Conservation (phyloP, 352 stramenopile species). For the Globisporangium viniferum region DNA sequence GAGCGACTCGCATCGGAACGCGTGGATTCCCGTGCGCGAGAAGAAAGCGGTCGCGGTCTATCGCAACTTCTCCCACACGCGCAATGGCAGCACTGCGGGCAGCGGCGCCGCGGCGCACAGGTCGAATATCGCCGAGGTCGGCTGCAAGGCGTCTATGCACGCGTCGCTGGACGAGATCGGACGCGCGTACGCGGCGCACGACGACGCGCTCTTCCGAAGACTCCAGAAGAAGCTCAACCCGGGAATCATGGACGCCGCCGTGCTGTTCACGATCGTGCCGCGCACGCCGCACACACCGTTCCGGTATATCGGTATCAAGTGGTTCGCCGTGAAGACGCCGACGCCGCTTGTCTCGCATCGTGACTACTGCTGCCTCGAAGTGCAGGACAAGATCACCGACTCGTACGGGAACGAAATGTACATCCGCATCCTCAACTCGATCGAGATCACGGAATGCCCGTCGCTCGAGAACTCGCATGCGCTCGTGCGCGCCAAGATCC, state of each 20-base stretch:
- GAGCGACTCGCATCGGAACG: slow-evolving; percentile 77
- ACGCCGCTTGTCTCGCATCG: slow-evolving; percentile 78
- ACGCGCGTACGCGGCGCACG: slow-evolving; percentile 72
- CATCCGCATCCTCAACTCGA: slow-evolving; percentile 76
- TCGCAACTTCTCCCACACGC: slow-evolving; percentile 69
- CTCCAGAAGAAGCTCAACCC: slow-evolving; percentile 83
- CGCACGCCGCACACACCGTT: slow-evolving; percentile 65
- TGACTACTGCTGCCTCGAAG: slow-evolving; percentile 85
- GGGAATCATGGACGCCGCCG: slow-evolving; percentile 69
- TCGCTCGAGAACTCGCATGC: slow-evolving; percentile 84
- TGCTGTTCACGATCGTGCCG: slow-evolving; percentile 76
- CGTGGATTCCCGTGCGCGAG: slow-evolving; percentile 81
- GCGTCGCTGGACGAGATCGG: slow-evolving; percentile 74
- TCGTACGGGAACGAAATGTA: slow-evolving; percentile 84
- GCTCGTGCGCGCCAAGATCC: slow-evolving; percentile 80
- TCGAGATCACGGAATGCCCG: slow-evolving; percentile 77
- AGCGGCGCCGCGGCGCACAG: slow-evolving; percentile 53
- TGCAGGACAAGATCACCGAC: slow-evolving; percentile 84
- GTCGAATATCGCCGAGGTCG: slow-evolving; percentile 77
- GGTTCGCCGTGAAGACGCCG: slow-evolving; percentile 81
- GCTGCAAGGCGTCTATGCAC: slow-evolving; percentile 60
- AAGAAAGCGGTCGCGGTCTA: slow-evolving; percentile 82
- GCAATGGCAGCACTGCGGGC: neutral
- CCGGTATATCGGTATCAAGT: slow-evolving; percentile 87
- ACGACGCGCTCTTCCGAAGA: slow-evolving; percentile 70